Conservation (phyloP, 164 flowering plant species). For the Euptelea pleiosperma region DNA sequence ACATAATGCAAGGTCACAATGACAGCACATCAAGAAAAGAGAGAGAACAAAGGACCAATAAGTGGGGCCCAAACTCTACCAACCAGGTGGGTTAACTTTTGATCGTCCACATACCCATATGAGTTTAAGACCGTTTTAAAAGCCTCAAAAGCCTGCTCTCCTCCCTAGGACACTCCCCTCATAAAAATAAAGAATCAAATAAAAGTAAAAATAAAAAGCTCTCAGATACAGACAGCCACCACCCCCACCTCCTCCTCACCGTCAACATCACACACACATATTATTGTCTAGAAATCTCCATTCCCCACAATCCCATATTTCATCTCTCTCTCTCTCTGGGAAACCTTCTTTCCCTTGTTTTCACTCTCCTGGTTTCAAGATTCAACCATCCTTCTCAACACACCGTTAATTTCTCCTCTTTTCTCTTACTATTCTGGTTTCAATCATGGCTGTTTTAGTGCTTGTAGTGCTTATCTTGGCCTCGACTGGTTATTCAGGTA, state of each 20-base stretch:
- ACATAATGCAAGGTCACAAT: background rate
- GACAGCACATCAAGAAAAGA: background rate
- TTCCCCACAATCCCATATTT: background rate
- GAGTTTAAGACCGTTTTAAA: conserved; percentile 21
- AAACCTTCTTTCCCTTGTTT: background rate
- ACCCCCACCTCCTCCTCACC: background rate
- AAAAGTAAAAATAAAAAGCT: background rate
- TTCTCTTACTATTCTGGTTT: background rate
- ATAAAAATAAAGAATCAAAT: background rate
- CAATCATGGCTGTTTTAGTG: conserved; percentile 24
- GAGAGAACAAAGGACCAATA: too few relatives aligned
- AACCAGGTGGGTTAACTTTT: conserved; percentile 7
- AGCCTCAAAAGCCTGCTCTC: background rate
- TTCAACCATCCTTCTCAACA: background rate
- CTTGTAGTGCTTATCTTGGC: conserved; percentile 24
- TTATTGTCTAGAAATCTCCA: conserved; percentile 8
- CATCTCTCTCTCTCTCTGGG: background rate
- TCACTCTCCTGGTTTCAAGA: background rate
- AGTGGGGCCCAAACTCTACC: too few relatives aligned
- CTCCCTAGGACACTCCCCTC: conserved; percentile 4
- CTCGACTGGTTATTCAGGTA: conserved; percentile 34
- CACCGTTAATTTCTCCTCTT: conserved; percentile 6
- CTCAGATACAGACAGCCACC: background rate
- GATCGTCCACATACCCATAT: background rate
- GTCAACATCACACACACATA: background rate